phyloP scores from a whole-genome alignment of 768 basidiomycete genomes.

The Grammothele lineata region DNA sequence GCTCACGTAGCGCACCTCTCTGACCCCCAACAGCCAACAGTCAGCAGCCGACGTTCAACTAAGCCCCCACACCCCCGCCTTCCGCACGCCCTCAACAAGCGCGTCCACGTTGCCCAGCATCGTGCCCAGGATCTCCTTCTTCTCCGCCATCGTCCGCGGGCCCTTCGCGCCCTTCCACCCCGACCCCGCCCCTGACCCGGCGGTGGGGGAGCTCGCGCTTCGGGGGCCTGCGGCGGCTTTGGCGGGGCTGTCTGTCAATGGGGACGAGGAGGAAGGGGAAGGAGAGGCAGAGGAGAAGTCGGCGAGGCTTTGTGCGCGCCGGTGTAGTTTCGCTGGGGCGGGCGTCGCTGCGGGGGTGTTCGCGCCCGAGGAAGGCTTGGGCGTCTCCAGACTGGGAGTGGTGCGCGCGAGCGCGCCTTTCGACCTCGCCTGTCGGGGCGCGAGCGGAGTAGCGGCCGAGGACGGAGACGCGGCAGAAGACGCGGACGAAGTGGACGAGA shows the following conservation, averaged over 20 bases:
- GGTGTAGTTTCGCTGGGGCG: slow-evolving; percentile 5
- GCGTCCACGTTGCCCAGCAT: slow-evolving; percentile 92
- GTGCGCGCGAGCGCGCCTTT: neutral
- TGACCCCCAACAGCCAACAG: neutral
- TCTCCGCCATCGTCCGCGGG: slow-evolving; percentile 65
- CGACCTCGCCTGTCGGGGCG: no score
- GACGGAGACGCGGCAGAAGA: neutral
- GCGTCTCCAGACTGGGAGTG: slow-evolving; percentile 6
- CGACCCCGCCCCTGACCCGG: slow-evolving; percentile 8
- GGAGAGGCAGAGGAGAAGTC: slow-evolving; percentile 12
- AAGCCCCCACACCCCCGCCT: slow-evolving; percentile 85
- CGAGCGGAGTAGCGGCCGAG: neutral
- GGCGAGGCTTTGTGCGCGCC: slow-evolving; percentile 19
- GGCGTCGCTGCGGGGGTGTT: no score
- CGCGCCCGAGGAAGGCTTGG: no score
- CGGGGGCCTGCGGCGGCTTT: slow-evolving; percentile 13
- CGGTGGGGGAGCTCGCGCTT: slow-evolving; percentile 18
- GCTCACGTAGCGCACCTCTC: no score
- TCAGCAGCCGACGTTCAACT: slow-evolving; percentile 26
- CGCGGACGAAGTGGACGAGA: no score
- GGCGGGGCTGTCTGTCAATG: no score
- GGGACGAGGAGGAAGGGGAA: neutral
- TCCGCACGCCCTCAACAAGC: slow-evolving; percentile 80
- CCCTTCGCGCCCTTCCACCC: slow-evolving; percentile 1
- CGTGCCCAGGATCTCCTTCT: slow-evolving; percentile 73